A percentile compares a stretch with the other conserved stretches of the same genome.
Evolutionary conservation across 2,329 filamentous ascomycete species (phyloP).

Genomic region (Sclerotinia glacialis): DNA sequence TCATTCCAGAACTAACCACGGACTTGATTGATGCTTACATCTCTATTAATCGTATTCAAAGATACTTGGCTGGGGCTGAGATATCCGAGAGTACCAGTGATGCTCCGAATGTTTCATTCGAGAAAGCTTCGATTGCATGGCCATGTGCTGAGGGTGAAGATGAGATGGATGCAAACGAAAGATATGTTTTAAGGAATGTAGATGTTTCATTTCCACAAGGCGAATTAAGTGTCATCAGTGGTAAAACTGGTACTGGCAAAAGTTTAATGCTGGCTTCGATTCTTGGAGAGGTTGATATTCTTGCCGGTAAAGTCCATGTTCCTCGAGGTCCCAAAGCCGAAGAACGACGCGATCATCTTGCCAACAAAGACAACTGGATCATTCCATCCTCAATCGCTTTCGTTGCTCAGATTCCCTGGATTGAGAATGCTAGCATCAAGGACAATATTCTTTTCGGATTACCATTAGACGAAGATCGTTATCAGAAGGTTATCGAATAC

Average conservation of each 20-base stretch:
- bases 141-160: slow-evolving; percentile 63
- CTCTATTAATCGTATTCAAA: slow-evolving; percentile 69
- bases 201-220: slow-evolving; percentile 64
- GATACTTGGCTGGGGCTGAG: slow-evolving; percentile 67
- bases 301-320: slow-evolving; percentile 59
- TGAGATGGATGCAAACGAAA: slow-evolving; percentile 53
- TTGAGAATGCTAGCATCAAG: slow-evolving; percentile 75
- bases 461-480: slow-evolving; percentile 66
- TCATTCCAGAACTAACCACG: slow-evolving; percentile 71
- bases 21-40: slow-evolving; percentile 69
- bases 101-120: slow-evolving; percentile 61
- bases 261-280: slow-evolving; percentile 71
- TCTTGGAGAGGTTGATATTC: slow-evolving; percentile 70
- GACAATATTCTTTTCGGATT: slow-evolving; percentile 79
- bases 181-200: slow-evolving; percentile 64
- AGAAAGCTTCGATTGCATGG: slow-evolving; percentile 70
- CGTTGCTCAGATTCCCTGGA: slow-evolving; percentile 76
- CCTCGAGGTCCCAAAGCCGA: slow-evolving; percentile 50
- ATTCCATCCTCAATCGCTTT: slow-evolving; percentile 68
- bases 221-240: slow-evolving; percentile 71
- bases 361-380: slow-evolving; percentile 63
- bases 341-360: slow-evolving; percentile 60
- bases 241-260: slow-evolving; percentile 76
- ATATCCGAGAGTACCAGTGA: slow-evolving; percentile 52
- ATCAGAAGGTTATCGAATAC: slow-evolving; percentile 65